phyloP scores from a whole-genome alignment of 2,329 filamentous ascomycete genomes.

The Aplosporella prunicola region DNA sequence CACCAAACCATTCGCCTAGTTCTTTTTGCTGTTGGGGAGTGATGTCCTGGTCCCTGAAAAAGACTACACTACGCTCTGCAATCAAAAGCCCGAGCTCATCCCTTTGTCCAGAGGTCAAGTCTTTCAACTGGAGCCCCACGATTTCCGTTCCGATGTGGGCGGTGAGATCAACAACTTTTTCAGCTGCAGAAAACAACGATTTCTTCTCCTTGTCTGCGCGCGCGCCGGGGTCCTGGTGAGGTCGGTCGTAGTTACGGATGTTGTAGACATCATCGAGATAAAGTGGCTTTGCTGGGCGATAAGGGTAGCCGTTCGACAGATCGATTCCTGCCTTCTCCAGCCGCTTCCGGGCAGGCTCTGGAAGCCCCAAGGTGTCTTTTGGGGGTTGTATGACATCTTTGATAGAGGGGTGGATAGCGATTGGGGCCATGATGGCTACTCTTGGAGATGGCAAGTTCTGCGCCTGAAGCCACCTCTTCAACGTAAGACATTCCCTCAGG shows the following conservation, averaged over 20 bases:
- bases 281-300: conserved; percentile 56
- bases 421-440: conserved; percentile 48
- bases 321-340: conserved; percentile 61
- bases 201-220: conserved; percentile 58
- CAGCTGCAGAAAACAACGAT: conserved; percentile 50
- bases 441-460: no score
- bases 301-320: conserved; percentile 60
- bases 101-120: conserved; percentile 48
- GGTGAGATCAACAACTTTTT: conserved; percentile 53
- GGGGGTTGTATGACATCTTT: conserved; percentile 52
- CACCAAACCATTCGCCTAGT: conserved; percentile 53
- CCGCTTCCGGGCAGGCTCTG: conserved; percentile 46
- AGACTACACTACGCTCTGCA: conserved; percentile 56
- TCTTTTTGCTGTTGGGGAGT: conserved; percentile 15
- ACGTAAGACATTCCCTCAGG: no score
- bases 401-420: conserved; percentile 44
- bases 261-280: conserved; percentile 61
- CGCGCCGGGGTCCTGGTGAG: conserved; percentile 51
- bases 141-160: conserved; percentile 56
- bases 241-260: conserved; percentile 49
- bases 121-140: conserved; percentile 53
- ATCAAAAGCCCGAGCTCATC: conserved; percentile 55
- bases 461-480: no score
- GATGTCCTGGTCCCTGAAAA: conserved; percentile 49
- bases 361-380: conserved; percentile 57